Conservation (phyloP, 306 rosid species). For the Acacia confusa region DNA sequence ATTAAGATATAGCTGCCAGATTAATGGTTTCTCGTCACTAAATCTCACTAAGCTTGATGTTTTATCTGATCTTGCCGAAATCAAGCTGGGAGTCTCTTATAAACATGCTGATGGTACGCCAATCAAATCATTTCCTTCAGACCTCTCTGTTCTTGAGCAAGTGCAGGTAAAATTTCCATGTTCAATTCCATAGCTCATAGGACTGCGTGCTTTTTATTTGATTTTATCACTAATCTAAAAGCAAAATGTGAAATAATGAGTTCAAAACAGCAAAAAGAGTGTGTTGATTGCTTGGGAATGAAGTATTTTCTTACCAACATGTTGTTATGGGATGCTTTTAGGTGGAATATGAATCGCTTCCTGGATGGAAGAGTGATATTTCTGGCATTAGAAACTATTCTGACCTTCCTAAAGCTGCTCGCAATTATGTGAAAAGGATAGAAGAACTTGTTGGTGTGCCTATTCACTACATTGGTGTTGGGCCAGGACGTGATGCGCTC, state of each 20-base stretch:
- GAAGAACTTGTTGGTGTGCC: slow-evolving; percentile 90
- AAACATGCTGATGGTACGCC: slow-evolving; percentile 64
- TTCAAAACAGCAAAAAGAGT: slow-evolving; percentile 5
- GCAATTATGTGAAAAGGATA: slow-evolving; percentile 75
- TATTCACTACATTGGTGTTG: slow-evolving; percentile 86
- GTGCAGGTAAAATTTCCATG: slow-evolving; percentile 56
- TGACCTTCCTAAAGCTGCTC: slow-evolving; percentile 87
- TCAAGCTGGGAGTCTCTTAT: slow-evolving; percentile 77
- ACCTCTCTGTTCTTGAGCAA: slow-evolving; percentile 84
- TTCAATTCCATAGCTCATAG: not conserved
- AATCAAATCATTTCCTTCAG: slow-evolving; percentile 75
- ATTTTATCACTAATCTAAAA: not conserved
- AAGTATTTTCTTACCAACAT: slow-evolving; percentile 14
- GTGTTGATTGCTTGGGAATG: not conserved
- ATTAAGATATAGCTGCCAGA: slow-evolving; percentile 72
- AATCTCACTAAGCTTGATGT: slow-evolving; percentile 96
- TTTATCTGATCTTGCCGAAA: slow-evolving; percentile 72
- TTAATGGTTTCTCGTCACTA: slow-evolving; percentile 82
- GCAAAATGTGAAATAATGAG: slow-evolving; percentile 2
- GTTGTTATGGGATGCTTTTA: slow-evolving; percentile 34
- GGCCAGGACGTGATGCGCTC: slow-evolving; percentile 97
- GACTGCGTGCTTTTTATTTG: slow-evolving; percentile 11
- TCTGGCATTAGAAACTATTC: slow-evolving; percentile 76
- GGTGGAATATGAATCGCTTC: slow-evolving; percentile 88
- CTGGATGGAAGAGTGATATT: slow-evolving; percentile 89